phyloP scores from a whole-genome alignment of 768 basidiomycete genomes.

The Lactarius trivialis region DNA sequence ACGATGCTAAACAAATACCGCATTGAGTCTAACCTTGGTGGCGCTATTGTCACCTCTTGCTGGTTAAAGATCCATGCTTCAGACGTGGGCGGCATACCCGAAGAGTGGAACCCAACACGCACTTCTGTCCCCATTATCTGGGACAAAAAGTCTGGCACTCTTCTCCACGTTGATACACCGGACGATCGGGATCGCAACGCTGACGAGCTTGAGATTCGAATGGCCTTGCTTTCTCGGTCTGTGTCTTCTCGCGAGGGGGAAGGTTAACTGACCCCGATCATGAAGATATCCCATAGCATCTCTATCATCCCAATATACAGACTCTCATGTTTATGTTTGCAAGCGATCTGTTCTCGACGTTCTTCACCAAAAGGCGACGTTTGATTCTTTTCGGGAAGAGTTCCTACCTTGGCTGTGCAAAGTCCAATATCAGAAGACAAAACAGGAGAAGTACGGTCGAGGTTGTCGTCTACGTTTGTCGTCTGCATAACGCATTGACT shows the following conservation, averaged over 20 bases:
- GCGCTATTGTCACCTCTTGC: conserved; percentile 57
- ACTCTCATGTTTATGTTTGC: conserved; percentile 92
- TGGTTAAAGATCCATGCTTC: conserved; percentile 49
- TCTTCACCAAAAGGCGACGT: conserved; percentile 56
- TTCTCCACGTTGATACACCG: conserved; percentile 67
- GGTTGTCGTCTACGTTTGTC: conserved; percentile 33
- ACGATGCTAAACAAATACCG: conserved; percentile 78
- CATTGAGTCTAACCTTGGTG: conserved; percentile 56
- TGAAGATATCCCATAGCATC: conserved; percentile 63
- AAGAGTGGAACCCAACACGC: conserved; percentile 58
- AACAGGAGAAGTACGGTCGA: conserved; percentile 51
- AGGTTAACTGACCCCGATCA: conserved; percentile 1
- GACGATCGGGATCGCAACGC: conserved; percentile 61
- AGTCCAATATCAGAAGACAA: conserved; percentile 64
- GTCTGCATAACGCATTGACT: background rate
- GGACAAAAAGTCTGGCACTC: conserved; percentile 57
- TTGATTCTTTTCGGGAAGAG: conserved; percentile 84
- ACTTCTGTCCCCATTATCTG: conserved; percentile 52
- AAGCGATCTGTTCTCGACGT: conserved; percentile 65
- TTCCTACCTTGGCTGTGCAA: conserved; percentile 92
- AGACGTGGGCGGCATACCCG: conserved; percentile 50
- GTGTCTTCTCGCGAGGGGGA: conserved; percentile 24
- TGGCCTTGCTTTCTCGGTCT: conserved; percentile 67
- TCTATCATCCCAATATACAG: conserved; percentile 62
- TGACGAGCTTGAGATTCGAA: conserved; percentile 68